Evolutionary conservation across 2,329 filamentous ascomycete genomes (phyloP).

Genomic region (Phaeosphaeriaceae sp.): DNA sequence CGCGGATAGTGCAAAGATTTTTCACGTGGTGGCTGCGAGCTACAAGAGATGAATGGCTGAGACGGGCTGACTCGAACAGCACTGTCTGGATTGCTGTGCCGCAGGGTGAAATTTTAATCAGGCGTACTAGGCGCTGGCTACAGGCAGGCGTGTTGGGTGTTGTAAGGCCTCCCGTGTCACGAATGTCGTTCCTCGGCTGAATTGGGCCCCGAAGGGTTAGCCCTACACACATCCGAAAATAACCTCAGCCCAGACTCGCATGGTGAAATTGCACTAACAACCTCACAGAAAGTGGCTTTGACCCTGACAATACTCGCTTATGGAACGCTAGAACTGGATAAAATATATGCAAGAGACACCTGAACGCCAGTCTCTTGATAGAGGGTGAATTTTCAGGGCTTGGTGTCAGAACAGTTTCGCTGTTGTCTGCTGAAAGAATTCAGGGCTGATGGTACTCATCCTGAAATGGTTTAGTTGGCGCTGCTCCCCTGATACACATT

Average conservation of each 20-base stretch:
- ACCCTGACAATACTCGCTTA: not conserved
- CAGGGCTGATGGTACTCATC: not conserved
- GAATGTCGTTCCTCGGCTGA: no score
- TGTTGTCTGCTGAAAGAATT: not conserved
- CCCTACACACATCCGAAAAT: not conserved
- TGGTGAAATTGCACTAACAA: not conserved
- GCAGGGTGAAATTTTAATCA: no score
- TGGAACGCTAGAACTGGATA: not conserved
- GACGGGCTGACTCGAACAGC: no score
- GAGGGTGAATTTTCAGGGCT: not conserved
- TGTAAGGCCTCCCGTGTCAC: no score
- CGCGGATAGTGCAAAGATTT: no score
- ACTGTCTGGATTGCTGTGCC: no score
- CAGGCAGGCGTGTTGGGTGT: no score
- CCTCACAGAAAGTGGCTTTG: not conserved
- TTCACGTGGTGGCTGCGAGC: no score
- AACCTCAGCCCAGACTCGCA: not conserved
- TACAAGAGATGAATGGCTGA: no score
- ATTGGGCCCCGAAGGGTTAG: no score
- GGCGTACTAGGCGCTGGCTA: no score
- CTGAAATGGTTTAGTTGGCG: conserved; percentile 2
- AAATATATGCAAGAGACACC: not conserved
- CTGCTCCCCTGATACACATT: conserved; percentile 16
- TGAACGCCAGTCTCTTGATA: not conserved
- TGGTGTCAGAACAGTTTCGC: not conserved